Evolutionary conservation across 768 basidiomycete genomes (phyloP).

Genomic region (Hygrocybe punicea): DNA sequence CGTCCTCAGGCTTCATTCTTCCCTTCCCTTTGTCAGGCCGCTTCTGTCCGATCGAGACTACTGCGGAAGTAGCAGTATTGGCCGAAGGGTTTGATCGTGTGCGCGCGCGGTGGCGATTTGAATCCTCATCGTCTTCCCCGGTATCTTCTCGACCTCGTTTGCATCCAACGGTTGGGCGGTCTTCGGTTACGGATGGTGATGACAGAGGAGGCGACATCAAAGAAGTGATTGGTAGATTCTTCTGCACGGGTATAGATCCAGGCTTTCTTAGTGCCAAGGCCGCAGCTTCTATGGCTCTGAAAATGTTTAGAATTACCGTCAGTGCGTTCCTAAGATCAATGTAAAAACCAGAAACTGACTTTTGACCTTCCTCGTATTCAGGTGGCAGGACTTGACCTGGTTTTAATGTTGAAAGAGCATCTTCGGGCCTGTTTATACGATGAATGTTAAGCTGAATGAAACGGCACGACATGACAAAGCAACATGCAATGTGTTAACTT

Average conservation of each 20-base stretch:
- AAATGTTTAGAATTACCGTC: too few relatives aligned
- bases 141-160: not conserved
- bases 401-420: slow-evolving; percentile 1
- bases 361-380: slow-evolving; percentile 1
- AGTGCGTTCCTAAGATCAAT: too few relatives aligned
- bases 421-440: not conserved
- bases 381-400: not conserved
- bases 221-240: too few relatives aligned
- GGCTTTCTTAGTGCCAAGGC: too few relatives aligned
- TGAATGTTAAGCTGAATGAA: not conserved
- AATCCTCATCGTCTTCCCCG: not conserved
- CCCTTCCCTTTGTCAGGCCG: not conserved
- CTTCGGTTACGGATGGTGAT: too few relatives aligned
- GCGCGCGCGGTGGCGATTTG: not conserved
- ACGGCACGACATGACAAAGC: not conserved
- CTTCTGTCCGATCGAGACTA: not conserved
- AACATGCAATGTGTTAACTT: not conserved
- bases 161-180: not conserved
- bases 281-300: too few relatives aligned
- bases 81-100: not conserved
- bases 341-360: not conserved
- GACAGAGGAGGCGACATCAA: too few relatives aligned
- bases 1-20: not conserved
- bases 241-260: too few relatives aligned
- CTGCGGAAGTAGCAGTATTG: not conserved